Evolutionary conservation across 345 rosid genomes (phyloP), one percentile per base, ranked within the genome.

Genomic region (Erodium maritimum): DNA sequence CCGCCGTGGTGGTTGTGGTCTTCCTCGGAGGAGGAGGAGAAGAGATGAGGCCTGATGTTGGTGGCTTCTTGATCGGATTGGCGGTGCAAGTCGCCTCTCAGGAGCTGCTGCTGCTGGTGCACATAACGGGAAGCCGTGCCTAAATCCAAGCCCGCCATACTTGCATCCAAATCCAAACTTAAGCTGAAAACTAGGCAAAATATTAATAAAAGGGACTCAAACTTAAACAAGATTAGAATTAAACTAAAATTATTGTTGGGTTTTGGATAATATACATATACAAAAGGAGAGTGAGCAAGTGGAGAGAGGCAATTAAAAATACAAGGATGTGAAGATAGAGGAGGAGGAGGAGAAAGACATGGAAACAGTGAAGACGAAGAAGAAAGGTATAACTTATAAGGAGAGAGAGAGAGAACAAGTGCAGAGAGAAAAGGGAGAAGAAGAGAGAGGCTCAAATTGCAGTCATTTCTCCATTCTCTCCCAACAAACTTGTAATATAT

Each of bases 111-210:
- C n/a, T 77, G 79, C 68, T 74, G 81, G 66, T 79, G 87, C 64
- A 74, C 65, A 70, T 56, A 74, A 46, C 79, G 77, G 66, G 82
- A 65, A 65, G 77, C 69, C 9, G 83, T 74, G 61, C 87, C 81
- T 70, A 81, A 78, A 79, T 81, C 87, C 66, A 81, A 75, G 68
- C 87, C 83, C 46, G 87, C 82, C 87, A 79, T 81, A 65, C 71
- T 55, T 64, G 57, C 74, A 75, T 68, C 69, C 65, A 67, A 51
- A 67, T 52, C 69, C n/a, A n/a, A n/a, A n/a, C n/a, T 58, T 58
- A 34, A 59, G 70, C 67, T 54, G 65, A 61, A 65, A 54, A 25
- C 57, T 55, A 68, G 67, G 54, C 29, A 67, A 69, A 69, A 60
- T 53, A 57, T 58, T 60, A 63, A 55, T 66, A 60, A 71, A 55